A percentile compares a stretch with the other conserved stretches of the same genome.
phyloP scores from a whole-genome alignment of 805 yeast species.

The Lipomyces kockii region DNA sequence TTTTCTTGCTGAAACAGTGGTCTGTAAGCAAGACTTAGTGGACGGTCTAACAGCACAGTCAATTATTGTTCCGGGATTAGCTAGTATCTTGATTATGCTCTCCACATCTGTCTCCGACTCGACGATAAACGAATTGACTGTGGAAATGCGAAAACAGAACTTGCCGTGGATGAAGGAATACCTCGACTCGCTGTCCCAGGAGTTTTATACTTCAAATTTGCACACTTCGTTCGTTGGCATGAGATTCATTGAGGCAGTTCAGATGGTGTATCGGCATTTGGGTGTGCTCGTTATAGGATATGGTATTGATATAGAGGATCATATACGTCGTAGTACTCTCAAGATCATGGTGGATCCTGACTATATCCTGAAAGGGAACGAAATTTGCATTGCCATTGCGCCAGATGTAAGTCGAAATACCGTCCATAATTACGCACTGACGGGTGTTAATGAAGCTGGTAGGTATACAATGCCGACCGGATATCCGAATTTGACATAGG shows the following conservation, averaged over 20 bases:
- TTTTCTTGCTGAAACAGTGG: conserved; percentile 22
- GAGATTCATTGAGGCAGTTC: conserved; percentile 23
- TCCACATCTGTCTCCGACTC: conserved; percentile 22
- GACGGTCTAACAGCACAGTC: conserved; percentile 26
- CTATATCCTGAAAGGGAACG: conserved; percentile 17
- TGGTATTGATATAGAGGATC: conserved; percentile 11
- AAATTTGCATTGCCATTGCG: conserved; percentile 20
- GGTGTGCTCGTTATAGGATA: conserved; percentile 25
- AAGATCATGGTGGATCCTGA: conserved; percentile 15
- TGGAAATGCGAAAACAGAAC: background rate
- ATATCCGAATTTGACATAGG: conserved; percentile 17
- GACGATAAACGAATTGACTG: conserved; percentile 10
- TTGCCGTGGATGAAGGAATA: conserved; percentile 26
- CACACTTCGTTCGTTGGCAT: conserved; percentile 15
- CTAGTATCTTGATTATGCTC: conserved; percentile 18
- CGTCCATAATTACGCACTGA: background rate
- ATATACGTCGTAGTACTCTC: conserved; percentile 16
- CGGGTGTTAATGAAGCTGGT: background rate
- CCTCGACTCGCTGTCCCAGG: conserved; percentile 12
- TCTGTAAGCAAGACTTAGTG: conserved; percentile 25
- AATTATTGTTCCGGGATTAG: conserved; percentile 24
- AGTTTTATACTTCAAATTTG: conserved; percentile 20
- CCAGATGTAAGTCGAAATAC: conserved; percentile 9
- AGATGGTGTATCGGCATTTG: conserved; percentile 4
- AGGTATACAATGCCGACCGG: conserved; percentile 20